Evolutionary conservation across 768 basidiomycete genomes (phyloP).

Genomic region (Calocybe indica): DNA sequence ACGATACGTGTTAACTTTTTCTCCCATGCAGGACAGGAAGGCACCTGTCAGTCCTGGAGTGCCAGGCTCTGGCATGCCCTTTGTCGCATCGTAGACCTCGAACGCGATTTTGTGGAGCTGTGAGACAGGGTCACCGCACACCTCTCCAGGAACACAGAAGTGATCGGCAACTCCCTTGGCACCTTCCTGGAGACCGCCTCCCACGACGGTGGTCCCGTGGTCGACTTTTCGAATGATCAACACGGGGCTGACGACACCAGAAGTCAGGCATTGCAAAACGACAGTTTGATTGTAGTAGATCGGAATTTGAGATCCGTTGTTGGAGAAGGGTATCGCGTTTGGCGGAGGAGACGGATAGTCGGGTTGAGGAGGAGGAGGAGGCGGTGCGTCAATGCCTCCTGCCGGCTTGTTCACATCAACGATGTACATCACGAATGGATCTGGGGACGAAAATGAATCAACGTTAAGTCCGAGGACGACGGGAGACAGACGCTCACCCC

Average conservation of each 20-base stretch:
- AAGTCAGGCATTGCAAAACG: slow-evolving; percentile 89
- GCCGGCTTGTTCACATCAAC: slow-evolving; percentile 87
- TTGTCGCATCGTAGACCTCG: slow-evolving; percentile 75
- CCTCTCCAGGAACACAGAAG: slow-evolving; percentile 78
- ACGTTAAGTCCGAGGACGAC: not conserved
- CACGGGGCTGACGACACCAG: slow-evolving; percentile 90
- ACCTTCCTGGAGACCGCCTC: slow-evolving; percentile 86
- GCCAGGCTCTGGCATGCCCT: slow-evolving; percentile 66
- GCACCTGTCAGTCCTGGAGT: slow-evolving; percentile 75
- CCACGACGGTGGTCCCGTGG: slow-evolving; percentile 82
- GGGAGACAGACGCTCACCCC: slow-evolving; percentile 51
- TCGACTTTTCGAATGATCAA: slow-evolving; percentile 94
- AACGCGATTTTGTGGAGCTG: slow-evolving; percentile 96
- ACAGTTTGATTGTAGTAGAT: slow-evolving; percentile 98
- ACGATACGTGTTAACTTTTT: slow-evolving; percentile 88
- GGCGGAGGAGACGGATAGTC: slow-evolving; percentile 92
- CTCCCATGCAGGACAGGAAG: slow-evolving; percentile 88
- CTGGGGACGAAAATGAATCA: slow-evolving; percentile 28
- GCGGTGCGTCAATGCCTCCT: slow-evolving; percentile 69
- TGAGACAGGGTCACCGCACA: slow-evolving; percentile 90
- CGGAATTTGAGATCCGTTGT: slow-evolving; percentile 79
- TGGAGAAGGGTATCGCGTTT: slow-evolving; percentile 81
- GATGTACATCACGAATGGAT: slow-evolving; percentile 96
- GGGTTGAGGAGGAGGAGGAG: slow-evolving; percentile 76
- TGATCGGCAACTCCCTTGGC: slow-evolving; percentile 81